These are phyloP conservation scores for Alternaria incomplexa DNA, from an alignment of 2,329 filamentous ascomycete genomes.

Conservation along the genomic window DNA sequence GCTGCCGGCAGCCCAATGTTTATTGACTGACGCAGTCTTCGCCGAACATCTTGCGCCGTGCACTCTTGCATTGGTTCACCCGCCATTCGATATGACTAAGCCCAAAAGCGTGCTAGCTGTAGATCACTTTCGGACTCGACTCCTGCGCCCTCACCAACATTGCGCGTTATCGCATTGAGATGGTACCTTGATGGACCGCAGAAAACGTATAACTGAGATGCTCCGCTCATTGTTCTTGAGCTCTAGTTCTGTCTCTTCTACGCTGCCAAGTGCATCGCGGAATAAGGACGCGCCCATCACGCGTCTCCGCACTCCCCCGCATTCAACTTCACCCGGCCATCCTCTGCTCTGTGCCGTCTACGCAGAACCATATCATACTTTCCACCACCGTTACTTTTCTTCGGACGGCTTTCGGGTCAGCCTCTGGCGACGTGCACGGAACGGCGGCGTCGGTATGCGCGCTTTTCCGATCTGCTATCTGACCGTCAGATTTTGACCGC, in stretches of 20 bases:
- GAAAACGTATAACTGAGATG: not conserved
- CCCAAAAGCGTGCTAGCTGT: slow-evolving; percentile 10
- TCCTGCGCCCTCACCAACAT: not conserved
- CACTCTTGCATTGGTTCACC: slow-evolving; percentile 8
- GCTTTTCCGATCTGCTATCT: not conserved
- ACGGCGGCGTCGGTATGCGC: not conserved
- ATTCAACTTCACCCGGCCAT: slow-evolving; percentile 5
- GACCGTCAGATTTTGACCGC: not conserved
- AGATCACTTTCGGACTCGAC: not conserved
- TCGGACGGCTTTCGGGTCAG: not conserved
- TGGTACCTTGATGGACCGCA: not conserved
- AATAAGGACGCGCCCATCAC: not conserved
- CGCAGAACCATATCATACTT: not conserved
- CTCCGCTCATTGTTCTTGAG: not conserved
- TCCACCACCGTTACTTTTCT: not conserved
- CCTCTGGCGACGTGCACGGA: not conserved
- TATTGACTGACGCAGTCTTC: slow-evolving; percentile 15
- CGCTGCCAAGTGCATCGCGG: not conserved
- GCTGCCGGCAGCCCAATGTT: slow-evolving; percentile 23
- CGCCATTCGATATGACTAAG: slow-evolving; percentile 4
- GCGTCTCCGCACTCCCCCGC: slow-evolving; percentile 10
- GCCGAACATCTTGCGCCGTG: slow-evolving; percentile 13
- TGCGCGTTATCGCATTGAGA: not conserved
- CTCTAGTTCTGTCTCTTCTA: not conserved
- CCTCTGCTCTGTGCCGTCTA: slow-evolving; percentile 5